These are phyloP conservation scores for Suillus weaverae DNA, from an alignment of 768 basidiomycete genomes.

Conservation along the genomic window DNA sequence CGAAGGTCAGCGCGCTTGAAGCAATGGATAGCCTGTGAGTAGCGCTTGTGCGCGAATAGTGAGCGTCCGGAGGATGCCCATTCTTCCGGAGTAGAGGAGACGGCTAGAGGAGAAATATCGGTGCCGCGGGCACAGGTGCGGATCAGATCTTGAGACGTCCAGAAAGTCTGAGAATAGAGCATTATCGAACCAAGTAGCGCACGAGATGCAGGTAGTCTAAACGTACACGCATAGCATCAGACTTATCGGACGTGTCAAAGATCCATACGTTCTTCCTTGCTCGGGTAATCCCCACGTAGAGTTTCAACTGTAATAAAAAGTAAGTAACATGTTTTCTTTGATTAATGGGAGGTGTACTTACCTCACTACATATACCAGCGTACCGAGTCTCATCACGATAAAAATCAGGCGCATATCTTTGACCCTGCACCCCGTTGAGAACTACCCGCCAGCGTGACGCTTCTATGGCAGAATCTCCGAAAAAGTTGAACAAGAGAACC, in stretches of 20 bases:
- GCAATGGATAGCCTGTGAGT: slow-evolving; percentile 53
- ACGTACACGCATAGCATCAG: slow-evolving; percentile 58
- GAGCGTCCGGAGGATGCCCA: slow-evolving; percentile 40
- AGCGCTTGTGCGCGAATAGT: slow-evolving; percentile 37
- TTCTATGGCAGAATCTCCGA: slow-evolving; percentile 58
- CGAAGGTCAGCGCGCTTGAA: slow-evolving; percentile 46
- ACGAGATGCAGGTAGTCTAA: neutral
- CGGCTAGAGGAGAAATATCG: slow-evolving; percentile 53
- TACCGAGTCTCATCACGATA: slow-evolving; percentile 45
- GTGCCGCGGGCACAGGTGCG: slow-evolving; percentile 47
- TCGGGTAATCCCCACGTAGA: slow-evolving; percentile 69
- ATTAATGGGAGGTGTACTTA: slow-evolving; percentile 21
- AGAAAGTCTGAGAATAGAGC: slow-evolving; percentile 42
- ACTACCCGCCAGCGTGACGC: slow-evolving; percentile 60
- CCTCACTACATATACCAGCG: slow-evolving; percentile 59
- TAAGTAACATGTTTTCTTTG: neutral
- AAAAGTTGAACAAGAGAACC: slow-evolving; percentile 78
- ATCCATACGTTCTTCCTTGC: slow-evolving; percentile 73
- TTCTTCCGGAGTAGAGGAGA: slow-evolving; percentile 48
- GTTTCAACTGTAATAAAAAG: slow-evolving; percentile 52
- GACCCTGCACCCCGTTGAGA: slow-evolving; percentile 40
- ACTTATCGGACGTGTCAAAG: slow-evolving; percentile 56
- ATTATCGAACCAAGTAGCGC: neutral
- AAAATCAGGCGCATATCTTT: slow-evolving; percentile 43
- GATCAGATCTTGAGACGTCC: slow-evolving; percentile 47